A percentile compares a stretch with the other conserved stretches of the same genome.
Evolutionary conservation across 208 protist genomes (phyloP).

Genomic region (Strigomonas oncopelti): DNA sequence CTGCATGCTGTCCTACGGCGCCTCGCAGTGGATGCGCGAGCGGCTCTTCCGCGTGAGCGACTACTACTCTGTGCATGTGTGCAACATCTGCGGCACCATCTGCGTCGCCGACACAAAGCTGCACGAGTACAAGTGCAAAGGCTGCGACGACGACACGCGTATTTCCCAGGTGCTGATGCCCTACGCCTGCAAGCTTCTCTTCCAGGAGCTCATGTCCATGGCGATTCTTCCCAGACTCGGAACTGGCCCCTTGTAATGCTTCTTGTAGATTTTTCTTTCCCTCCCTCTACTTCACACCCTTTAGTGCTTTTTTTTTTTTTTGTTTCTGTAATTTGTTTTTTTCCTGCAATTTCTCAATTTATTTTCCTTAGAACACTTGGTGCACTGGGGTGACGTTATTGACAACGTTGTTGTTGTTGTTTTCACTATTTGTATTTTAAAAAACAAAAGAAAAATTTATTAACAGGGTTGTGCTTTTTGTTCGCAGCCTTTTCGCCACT

Average conservation of each 20-base stretch:
- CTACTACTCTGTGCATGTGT: slow-evolving; percentile 94
- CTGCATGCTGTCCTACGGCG: slow-evolving; percentile 97
- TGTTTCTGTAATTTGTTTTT: no score
- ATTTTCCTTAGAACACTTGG: no score
- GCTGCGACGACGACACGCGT: slow-evolving; percentile 93
- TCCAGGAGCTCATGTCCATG: slow-evolving; percentile 99
- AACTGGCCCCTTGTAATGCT: slow-evolving; percentile 33
- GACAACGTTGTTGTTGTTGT: background rate
- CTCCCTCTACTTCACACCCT: background rate
- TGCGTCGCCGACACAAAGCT: slow-evolving; percentile 54
- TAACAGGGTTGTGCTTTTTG: background rate
- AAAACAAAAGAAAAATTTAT: slow-evolving; percentile 3
- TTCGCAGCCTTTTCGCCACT: background rate
- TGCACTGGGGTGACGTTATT: no score
- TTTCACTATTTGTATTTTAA: no score
- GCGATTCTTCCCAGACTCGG: slow-evolving; percentile 78
- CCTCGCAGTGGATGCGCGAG: slow-evolving; percentile 95
- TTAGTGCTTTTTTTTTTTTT: slow-evolving; percentile 4
- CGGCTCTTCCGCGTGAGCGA: slow-evolving; percentile 97
- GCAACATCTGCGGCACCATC: slow-evolving; percentile 88
- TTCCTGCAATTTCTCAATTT: no score
- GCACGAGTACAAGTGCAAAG: slow-evolving; percentile 87
- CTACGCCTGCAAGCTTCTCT: slow-evolving; percentile 99
- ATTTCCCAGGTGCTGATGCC: slow-evolving; percentile 94
- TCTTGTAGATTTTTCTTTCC: slow-evolving; percentile 9